phyloP scores from a whole-genome alignment of 148 eudicot species.

The Selenicereus undatus region DNA sequence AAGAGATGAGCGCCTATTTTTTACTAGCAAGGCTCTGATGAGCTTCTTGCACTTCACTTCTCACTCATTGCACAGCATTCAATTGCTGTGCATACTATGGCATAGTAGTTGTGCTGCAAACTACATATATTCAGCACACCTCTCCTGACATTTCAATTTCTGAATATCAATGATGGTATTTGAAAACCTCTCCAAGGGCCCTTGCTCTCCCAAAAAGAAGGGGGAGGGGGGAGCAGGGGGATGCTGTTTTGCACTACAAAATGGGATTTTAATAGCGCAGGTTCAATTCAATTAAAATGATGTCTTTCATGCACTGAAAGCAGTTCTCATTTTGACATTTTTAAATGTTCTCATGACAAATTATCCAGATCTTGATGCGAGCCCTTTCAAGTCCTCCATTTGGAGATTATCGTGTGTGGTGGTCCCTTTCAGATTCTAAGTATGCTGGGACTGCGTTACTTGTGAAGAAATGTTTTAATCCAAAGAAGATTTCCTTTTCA shows the following conservation, averaged over 20 bases:
- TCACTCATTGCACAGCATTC: not conserved
- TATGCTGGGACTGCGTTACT: slow-evolving; percentile 97
- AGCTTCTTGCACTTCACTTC: not conserved
- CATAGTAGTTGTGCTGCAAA: not conserved
- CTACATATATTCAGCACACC: not conserved
- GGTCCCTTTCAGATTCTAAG: slow-evolving; percentile 97
- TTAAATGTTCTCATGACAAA: slow-evolving; percentile 9
- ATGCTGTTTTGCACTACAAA: not conserved
- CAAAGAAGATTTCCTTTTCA: slow-evolving; percentile 74
- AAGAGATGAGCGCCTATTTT: not conserved
- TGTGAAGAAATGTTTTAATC: slow-evolving; percentile 73
- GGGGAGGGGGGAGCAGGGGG: too few species aligned
- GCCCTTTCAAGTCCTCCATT: slow-evolving; percentile 81
- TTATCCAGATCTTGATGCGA: slow-evolving; percentile 72
- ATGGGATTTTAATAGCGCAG: not conserved
- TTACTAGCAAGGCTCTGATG: not conserved
- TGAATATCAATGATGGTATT: not conserved
- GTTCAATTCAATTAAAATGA: slow-evolving; percentile 1
- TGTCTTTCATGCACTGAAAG: slow-evolving; percentile 1
- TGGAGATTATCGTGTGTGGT: slow-evolving; percentile 77
- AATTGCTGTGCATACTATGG: not conserved
- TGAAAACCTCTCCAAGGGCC: not conserved
- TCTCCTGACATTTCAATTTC: not conserved
- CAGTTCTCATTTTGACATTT: not conserved
- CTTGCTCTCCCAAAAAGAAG: not conserved